Conservation (phyloP, 352 stramenopile species). For the Pythium periplocum region DNA sequence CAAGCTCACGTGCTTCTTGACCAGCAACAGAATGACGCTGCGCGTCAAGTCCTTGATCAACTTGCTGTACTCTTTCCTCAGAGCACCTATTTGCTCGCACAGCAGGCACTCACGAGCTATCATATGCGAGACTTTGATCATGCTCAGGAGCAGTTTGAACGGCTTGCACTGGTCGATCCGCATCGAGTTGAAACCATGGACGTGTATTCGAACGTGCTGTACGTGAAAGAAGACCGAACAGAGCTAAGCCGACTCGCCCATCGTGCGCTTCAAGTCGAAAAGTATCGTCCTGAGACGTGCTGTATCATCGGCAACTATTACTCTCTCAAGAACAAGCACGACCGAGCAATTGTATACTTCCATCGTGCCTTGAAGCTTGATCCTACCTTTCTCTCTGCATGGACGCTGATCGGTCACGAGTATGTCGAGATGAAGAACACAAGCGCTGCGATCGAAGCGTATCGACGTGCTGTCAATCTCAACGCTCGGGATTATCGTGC, state of each 20-base stretch:
- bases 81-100: conserved; percentile 68
- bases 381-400: conserved; percentile 93
- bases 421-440: conserved; percentile 99
- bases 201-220: conserved; percentile 84
- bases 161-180: conserved; percentile 50
- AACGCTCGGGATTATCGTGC: conserved; percentile 94
- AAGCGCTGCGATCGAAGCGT: conserved; percentile 94
- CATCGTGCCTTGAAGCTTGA: conserved; percentile 94
- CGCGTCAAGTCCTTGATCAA: conserved; percentile 42
- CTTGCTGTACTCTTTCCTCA: conserved; percentile 52
- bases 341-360: conserved; percentile 97
- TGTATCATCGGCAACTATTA: conserved; percentile 95
- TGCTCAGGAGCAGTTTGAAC: conserved; percentile 72
- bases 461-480: conserved; percentile 92
- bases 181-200: conserved; percentile 81
- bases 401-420: conserved; percentile 98
- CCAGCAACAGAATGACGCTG: conserved; percentile 72
- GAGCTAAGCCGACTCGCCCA: conserved; percentile 88
- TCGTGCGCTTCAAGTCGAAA: conserved; percentile 91
- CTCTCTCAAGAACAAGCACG: conserved; percentile 91
- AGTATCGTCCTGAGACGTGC: conserved; percentile 97
- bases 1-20: conserved; percentile 75
- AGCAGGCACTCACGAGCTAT: conserved; percentile 77
- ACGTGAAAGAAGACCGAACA: conserved; percentile 84
- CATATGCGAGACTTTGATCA: conserved; percentile 80